These are phyloP conservation scores for Scedosporium dehoogii DNA, from an alignment of 2,329 filamentous ascomycete genomes.

Conservation along the genomic window DNA sequence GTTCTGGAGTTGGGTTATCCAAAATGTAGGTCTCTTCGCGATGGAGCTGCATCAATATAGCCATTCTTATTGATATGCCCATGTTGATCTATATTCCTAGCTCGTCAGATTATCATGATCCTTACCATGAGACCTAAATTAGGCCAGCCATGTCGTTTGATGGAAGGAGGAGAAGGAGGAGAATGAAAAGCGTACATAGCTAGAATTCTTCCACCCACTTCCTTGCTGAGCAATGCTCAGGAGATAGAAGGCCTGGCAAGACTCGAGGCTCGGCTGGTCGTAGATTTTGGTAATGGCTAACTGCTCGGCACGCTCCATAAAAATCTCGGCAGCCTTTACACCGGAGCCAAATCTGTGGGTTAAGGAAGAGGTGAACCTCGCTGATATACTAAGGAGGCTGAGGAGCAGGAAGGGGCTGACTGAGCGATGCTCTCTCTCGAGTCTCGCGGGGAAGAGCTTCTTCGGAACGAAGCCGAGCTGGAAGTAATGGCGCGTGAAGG, in stretches of 20 bases:
- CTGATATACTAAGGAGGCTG: conserved; percentile 45
- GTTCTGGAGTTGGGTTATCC: conserved; percentile 29
- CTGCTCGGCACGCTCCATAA: conserved; percentile 38
- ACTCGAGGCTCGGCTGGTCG: conserved; percentile 40
- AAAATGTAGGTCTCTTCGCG: conserved; percentile 43
- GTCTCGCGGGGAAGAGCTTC: conserved; percentile 34
- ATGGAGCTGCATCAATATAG: conserved; percentile 43
- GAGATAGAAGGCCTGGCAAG: conserved; percentile 49
- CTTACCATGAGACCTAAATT: not conserved
- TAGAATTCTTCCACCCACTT: conserved; percentile 40
- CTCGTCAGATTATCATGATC: conserved; percentile 11
- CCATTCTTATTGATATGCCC: conserved; percentile 46
- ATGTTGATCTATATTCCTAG: conserved; percentile 38
- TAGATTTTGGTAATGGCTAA: conserved; percentile 42
- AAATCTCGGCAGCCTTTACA: conserved; percentile 40
- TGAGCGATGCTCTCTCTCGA: conserved; percentile 36
- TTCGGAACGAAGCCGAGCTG: conserved; percentile 51
- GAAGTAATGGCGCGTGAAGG: conserved; percentile 46
- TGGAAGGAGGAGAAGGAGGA: not conserved
- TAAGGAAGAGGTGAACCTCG: conserved; percentile 40
- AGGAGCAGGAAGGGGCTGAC: conserved; percentile 45
- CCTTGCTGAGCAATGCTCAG: conserved; percentile 50
- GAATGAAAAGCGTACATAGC: conserved; percentile 33
- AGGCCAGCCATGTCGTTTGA: not conserved
- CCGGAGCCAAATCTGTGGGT: conserved; percentile 38